Evolutionary conservation across 768 basidiomycete species (phyloP).

Genomic region (Tulasnella sp.): DNA sequence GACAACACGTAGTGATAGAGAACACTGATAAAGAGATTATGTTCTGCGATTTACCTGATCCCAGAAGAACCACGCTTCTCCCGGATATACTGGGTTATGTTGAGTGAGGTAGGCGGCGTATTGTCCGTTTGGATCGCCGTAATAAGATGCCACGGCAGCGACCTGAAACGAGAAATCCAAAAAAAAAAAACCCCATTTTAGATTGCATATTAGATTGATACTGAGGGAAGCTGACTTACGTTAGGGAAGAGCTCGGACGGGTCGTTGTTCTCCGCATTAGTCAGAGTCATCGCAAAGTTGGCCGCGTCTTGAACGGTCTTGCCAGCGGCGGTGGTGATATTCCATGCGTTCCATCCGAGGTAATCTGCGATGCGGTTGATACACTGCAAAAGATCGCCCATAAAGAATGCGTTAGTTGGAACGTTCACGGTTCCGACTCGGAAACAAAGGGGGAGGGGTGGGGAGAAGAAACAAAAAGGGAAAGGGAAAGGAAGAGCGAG

Average conservation of each 20-base stretch:
- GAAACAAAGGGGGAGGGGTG: no score
- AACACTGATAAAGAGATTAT: no score
- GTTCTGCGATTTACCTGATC: slow-evolving; percentile 2
- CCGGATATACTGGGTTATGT: not conserved
- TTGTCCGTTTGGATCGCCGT: slow-evolving; percentile 6
- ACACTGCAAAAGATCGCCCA: not conserved
- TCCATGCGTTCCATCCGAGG: slow-evolving; percentile 23
- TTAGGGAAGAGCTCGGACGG: not conserved
- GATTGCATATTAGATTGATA: no score
- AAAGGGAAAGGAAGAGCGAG: no score
- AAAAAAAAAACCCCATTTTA: no score
- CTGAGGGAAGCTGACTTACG: no score
- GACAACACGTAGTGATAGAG: no score
- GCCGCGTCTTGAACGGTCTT: slow-evolving; percentile 23
- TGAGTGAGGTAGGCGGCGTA: not conserved
- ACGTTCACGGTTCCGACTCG: no score
- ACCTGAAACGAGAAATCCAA: not conserved
- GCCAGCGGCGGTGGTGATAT: slow-evolving; percentile 16
- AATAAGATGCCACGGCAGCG: slow-evolving; percentile 11
- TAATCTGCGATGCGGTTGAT: slow-evolving; percentile 19
- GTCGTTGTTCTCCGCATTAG: not conserved
- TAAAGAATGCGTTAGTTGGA: no score
- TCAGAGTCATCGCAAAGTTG: slow-evolving; percentile 23
- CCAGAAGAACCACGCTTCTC: slow-evolving; percentile 15
- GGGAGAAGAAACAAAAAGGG: no score